phyloP scores from a whole-genome alignment of 1,284 basidiomycete species.

The Malassezia restricta region DNA sequence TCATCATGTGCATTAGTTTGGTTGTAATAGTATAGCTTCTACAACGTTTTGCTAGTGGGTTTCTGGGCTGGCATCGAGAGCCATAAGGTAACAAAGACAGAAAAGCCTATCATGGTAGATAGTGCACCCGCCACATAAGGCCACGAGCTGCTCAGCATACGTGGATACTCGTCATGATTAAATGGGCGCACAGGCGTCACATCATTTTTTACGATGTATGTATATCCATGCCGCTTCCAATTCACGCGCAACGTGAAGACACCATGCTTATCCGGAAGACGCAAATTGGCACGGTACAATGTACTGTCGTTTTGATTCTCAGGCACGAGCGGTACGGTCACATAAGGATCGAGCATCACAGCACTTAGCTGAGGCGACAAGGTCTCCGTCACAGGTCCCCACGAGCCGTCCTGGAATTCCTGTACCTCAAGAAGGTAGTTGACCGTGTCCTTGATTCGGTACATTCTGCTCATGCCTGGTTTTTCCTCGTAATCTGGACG shows the following conservation, averaged over 20 bases:
- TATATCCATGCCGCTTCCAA: constrained; percentile 73
- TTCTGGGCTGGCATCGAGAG: constrained; percentile 45
- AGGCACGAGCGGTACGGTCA: constrained; percentile 21
- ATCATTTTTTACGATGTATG: constrained; percentile 58
- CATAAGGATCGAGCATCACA: constrained; percentile 77
- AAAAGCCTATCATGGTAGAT: constrained; percentile 69
- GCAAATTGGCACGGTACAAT: constrained; percentile 64
- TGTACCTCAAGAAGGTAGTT: constrained; percentile 61
- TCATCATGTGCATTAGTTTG: constrained; percentile 1
- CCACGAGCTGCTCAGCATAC: constrained; percentile 85
- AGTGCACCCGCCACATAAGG: constrained; percentile 85
- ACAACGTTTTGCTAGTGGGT: neutral
- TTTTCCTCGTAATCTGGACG: constrained; percentile 40
- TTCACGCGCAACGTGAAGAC: constrained; percentile 91
- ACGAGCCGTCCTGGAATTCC: constrained; percentile 53
- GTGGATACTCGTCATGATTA: constrained; percentile 82
- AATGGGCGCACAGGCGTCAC: constrained; percentile 81
- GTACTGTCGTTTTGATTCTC: constrained; percentile 2
- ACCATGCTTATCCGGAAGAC: constrained; percentile 82
- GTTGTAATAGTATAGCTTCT: neutral
- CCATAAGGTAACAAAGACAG: constrained; percentile 74
- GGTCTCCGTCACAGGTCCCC: constrained; percentile 61
- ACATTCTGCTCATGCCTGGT: constrained; percentile 52
- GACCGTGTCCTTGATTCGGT: constrained; percentile 75
- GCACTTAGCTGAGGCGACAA: constrained; percentile 82